Conservation (phyloP, 2,329 filamentous ascomycete genomes). For the Aspergillus awamori region DNA sequence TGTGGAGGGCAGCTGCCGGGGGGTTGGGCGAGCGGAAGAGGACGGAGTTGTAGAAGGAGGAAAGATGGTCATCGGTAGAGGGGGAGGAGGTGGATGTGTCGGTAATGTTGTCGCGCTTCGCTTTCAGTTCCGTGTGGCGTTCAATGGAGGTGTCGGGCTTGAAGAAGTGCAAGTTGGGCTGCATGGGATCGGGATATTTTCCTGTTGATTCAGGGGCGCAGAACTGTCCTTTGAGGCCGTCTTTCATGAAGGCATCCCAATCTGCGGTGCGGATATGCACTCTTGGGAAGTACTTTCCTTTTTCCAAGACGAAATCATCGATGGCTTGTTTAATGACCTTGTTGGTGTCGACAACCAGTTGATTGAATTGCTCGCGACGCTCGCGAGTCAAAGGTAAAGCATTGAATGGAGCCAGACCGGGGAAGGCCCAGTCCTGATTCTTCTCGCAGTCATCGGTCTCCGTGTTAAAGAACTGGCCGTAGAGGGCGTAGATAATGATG, state of each 20-base stretch:
- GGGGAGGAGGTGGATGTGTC: background rate
- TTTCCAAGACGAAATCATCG: background rate
- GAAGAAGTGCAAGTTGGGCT: constrained; percentile 39
- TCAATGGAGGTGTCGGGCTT: constrained; percentile 24
- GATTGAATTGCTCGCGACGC: constrained; percentile 10
- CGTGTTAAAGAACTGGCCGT: constrained; percentile 15
- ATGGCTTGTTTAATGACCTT: background rate
- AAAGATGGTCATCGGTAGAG: background rate
- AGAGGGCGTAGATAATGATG: constrained; percentile 7
- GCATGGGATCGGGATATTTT: constrained; percentile 30
- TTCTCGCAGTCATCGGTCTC: constrained; percentile 3
- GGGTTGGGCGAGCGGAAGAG: background rate
- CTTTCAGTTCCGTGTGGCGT: background rate
- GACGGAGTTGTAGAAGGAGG: background rate
- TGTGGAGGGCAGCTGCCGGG: background rate
- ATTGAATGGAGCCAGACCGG: background rate
- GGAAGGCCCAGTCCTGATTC: constrained; percentile 13
- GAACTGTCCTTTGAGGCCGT: constrained; percentile 33
- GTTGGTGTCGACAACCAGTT: constrained; percentile 12
- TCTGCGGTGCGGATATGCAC: constrained; percentile 20
- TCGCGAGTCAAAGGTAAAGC: background rate
- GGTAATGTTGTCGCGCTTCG: background rate
- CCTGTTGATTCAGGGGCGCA: constrained; percentile 27
- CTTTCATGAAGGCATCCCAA: constrained; percentile 35
- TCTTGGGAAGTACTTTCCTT: background rate